Conservation (phyloP, 805 yeast genomes). For the Barnettozyma botsteinii region DNA sequence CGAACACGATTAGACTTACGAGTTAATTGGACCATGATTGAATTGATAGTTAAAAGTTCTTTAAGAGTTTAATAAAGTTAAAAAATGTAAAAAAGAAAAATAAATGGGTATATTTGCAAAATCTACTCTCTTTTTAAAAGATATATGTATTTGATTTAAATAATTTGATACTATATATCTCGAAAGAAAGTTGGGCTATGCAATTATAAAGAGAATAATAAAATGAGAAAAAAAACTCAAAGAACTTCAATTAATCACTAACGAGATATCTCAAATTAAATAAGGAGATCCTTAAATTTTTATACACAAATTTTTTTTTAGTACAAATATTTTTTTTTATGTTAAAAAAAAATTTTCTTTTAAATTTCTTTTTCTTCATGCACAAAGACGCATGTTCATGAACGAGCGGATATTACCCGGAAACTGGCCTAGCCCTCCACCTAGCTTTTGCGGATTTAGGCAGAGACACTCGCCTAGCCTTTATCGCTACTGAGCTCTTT, state of each 20-base stretch:
- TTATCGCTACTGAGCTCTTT: too few species aligned
- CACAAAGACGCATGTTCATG: neutral
- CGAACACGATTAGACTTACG: conserved; percentile 27
- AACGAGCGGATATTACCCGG: neutral
- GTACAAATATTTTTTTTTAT: neutral
- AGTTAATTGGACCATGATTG: conserved; percentile 18
- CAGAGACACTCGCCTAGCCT: too few species aligned
- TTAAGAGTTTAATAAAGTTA: neutral
- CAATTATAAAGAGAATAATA: neutral
- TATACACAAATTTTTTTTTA: neutral
- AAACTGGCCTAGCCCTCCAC: neutral
- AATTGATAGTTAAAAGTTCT: neutral
- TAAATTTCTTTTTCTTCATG: conserved; percentile 2
- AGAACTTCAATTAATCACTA: too few species aligned
- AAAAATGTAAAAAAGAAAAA: neutral
- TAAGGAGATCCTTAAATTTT: neutral
- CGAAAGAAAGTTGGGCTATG: neutral
- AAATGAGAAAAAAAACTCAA: neutral
- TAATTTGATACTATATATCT: neutral
- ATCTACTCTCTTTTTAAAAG: conserved; percentile 2
- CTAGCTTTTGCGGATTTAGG: neutral
- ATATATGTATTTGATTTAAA: neutral
- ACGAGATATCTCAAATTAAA: too few species aligned
- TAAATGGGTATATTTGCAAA: conserved; percentile 1
- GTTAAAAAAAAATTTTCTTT: neutral